Evolutionary conservation across 192 early-diverging fungal species (phyloP).

Genomic region (Geranomyces michiganensis): DNA sequence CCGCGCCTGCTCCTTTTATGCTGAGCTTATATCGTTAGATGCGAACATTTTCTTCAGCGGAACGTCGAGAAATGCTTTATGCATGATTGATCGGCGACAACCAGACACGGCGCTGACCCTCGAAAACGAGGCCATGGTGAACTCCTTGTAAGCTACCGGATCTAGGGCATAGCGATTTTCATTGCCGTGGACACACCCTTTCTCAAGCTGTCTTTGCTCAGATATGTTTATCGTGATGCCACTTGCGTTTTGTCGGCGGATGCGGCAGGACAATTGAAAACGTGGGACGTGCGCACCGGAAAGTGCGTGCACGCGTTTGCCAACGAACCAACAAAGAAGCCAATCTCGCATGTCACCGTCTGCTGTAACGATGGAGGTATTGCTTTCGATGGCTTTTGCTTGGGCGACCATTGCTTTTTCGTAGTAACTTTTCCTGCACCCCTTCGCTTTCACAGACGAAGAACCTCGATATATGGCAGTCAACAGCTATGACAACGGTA

Average conservation of each 20-base stretch:
- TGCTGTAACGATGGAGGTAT: conserved; percentile 45
- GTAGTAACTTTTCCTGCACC: too few relatives aligned
- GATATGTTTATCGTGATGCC: conserved; percentile 70
- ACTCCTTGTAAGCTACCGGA: conserved; percentile 60
- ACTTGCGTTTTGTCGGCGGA: conserved; percentile 80
- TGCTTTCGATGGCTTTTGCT: not conserved
- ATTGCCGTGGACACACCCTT: not conserved
- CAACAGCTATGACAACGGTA: conserved; percentile 93
- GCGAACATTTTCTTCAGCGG: conserved; percentile 75
- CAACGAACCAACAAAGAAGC: conserved; percentile 71
- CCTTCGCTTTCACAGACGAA: conserved; percentile 43
- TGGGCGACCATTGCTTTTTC: too few relatives aligned
- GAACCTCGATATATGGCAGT: conserved; percentile 81
- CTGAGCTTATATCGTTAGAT: conserved; percentile 48
- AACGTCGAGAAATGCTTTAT: conserved; percentile 73
- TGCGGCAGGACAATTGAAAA: conserved; percentile 83
- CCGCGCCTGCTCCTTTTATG: not conserved
- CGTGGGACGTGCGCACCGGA: conserved; percentile 83
- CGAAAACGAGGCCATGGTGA: conserved; percentile 79
- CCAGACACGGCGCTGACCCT: conserved; percentile 39
- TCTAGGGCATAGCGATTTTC: too few relatives aligned
- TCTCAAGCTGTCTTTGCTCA: too few relatives aligned
- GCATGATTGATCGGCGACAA: conserved; percentile 66
- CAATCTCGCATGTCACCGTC: conserved; percentile 76
- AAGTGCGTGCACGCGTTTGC: conserved; percentile 59